Evolutionary conservation across 257 asterid species (phyloP).

Genomic region (Handroanthus guayacan): DNA sequence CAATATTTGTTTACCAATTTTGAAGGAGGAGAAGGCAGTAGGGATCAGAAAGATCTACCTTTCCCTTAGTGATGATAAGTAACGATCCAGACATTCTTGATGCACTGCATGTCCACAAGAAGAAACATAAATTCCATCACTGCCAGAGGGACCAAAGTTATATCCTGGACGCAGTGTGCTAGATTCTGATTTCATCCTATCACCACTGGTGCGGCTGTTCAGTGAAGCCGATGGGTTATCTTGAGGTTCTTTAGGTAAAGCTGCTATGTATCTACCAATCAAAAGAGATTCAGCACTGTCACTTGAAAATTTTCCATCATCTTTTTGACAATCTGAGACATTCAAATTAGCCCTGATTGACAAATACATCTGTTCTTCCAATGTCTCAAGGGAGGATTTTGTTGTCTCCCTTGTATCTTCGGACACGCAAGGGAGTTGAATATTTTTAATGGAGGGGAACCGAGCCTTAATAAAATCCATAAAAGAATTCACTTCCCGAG

Average conservation of each 20-base stretch:
- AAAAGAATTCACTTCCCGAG: conserved; percentile 69
- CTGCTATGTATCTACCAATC: conserved; percentile 83
- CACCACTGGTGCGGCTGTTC: conserved; percentile 44
- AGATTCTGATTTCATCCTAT: conserved; percentile 49
- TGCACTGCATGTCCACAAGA: conserved; percentile 99
- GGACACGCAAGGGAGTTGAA: conserved; percentile 50
- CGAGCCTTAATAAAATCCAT: conserved; percentile 61
- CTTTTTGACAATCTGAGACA: conserved; percentile 36
- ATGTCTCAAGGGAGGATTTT: conserved; percentile 53
- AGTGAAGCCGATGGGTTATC: conserved; percentile 71
- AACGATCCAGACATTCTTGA: conserved; percentile 95
- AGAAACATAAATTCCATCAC: conserved; percentile 85
- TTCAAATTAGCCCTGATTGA: conserved; percentile 51
- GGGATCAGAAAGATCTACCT: conserved; percentile 58
- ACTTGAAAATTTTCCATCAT: conserved; percentile 42
- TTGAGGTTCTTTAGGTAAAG: conserved; percentile 64
- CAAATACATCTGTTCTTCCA: conserved; percentile 71
- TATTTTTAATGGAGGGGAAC: conserved; percentile 68
- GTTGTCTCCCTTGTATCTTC: conserved; percentile 45
- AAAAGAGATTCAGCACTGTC: conserved; percentile 57
- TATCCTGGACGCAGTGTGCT: conserved; percentile 44
- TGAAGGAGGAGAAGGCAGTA: not conserved
- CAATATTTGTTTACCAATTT: not conserved
- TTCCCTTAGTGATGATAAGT: conserved; percentile 85
- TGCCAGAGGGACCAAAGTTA: conserved; percentile 69